Evolutionary conservation across 148 eudicot species (phyloP).

Genomic region (Rhododendron griersonianum): DNA sequence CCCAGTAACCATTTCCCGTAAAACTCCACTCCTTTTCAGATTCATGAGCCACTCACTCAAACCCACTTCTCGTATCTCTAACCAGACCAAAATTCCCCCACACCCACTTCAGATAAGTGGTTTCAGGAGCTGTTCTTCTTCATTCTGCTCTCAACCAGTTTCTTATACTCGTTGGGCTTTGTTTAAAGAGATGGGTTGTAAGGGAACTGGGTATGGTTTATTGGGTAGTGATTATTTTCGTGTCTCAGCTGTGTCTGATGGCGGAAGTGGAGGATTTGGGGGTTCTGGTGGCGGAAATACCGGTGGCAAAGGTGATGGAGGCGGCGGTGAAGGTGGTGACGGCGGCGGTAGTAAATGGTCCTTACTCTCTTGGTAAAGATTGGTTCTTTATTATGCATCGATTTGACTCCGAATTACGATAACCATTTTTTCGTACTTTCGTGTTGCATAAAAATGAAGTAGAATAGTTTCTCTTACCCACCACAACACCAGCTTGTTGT

Average conservation of each 20-base stretch:
- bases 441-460: background rate
- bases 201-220: background rate
- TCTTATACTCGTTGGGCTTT: background rate
- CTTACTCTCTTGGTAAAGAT: conserved; percentile 35
- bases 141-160: background rate
- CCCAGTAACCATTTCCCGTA: conserved; percentile 15
- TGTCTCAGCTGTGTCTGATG: conserved; percentile 38
- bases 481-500: background rate
- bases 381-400: background rate
- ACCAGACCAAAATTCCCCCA: conserved; percentile 12
- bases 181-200: conserved; percentile 11
- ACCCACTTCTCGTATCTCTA: conserved; percentile 6
- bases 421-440: background rate
- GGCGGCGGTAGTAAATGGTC: conserved; percentile 30
- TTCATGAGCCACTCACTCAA: conserved; percentile 19
- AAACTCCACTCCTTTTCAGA: conserved; percentile 9
- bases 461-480: background rate
- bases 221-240: conserved; percentile 30
- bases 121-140: conserved; percentile 16
- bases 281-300: conserved; percentile 28
- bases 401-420: background rate
- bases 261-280: conserved; percentile 18
- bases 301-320: conserved; percentile 23
- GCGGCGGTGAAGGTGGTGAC: conserved; percentile 24
- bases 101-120: conserved; percentile 17